Evolutionary conservation across 116 monocot species (phyloP), one percentile per base, ranked within the genome.

Genomic region (Dioscorea cayenensis): DNA sequence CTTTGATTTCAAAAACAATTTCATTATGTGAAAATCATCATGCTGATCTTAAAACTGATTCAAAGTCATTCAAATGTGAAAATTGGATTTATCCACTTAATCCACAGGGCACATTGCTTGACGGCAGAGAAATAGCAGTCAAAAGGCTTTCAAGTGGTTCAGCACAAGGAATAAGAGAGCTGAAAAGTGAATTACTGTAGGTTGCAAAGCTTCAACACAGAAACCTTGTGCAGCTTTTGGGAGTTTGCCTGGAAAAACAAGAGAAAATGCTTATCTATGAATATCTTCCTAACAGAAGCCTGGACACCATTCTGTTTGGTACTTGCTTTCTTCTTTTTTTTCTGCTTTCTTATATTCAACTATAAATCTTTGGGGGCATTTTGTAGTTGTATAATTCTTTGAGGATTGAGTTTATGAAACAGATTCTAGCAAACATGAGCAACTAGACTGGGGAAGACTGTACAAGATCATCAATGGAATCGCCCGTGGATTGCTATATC

Each of bases 181-280:
- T 79, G 29, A 73, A 51, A 48, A 84, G 79, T 63, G 84, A 84
- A 67, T 60, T 84, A 0, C 48, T 58, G 5, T 55, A 79, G 27
- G 69, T 79, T 35, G 79, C n/a, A n/a, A n/a, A n/a, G n/a, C n/a
- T n/a, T n/a, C n/a, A n/a, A n/a, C n/a, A n/a, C n/a, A n/a, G n/a
- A n/a, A 84, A 79, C 49, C 76, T 84, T 66, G 77, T 84, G 14
- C 64, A 76, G 14, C 60, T 84, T 5, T 43, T 72, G 17, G 76
- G 84, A 20, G 58, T 64, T 60, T 84, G 84, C 52, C 16, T 70
- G 21, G 69, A 79, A 23, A 63, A 73, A 29, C 61, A 73, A 27
- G 84, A 84, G 62, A 84, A 58, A 51, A 61, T 84, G 21, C 76
- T 84, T 9, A 48, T 84, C 49, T 84, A 84, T 16, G 84, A 84